Evolutionary conservation across 345 rosid genomes (phyloP), one percentile per base, ranked within the genome.

Genomic region (Litchi chinensis): DNA sequence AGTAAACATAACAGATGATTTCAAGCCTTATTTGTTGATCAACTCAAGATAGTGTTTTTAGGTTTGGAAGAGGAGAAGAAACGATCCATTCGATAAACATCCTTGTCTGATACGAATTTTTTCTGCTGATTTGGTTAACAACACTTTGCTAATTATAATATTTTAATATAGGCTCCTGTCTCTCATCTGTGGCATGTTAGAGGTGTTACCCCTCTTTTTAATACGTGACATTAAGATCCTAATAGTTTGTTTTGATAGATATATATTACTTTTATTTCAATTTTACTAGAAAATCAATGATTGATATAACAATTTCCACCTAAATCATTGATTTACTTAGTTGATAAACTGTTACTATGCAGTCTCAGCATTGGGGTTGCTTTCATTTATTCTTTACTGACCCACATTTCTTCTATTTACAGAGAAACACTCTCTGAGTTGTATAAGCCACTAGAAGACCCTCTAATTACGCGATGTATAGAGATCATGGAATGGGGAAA

Each of bases 361-460:
- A 4, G 10, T 57, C 19, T 37, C 50, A 19, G 52, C 50, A 39
- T 8, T 72, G 44, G 15, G 57, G 76, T 44, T 12, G 70, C 24
- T 76, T 28, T 13, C 77, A 62, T 71, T 73, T 62, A 21, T 9
- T 78, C 60, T 70, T 44, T 76, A 66, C 54, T 80, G 65, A 82
- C 73, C 76, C 60, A 0, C 6, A 43, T 70, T 68, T 83, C 79
- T 68, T 69, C 43, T 54, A 44, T 75, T 73, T 79, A 79, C 80
- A 92, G 99, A 78, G 87, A 82, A 76, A 79, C 81, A 62, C 90
- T 90, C 50, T 84, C 90, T 54, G 99, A 95, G 84, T 59, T 88
- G 70, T 94, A 88, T 83, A 89, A 84, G 84, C 97, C 97, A 48
- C 79, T 94, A 62, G 86, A 90, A 79, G 99, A 96, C 76, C 91